Base-by-base conservation (phyloP, 371 early-diverging fungal species). In the Syncephalis plumigaleata region DNA sequence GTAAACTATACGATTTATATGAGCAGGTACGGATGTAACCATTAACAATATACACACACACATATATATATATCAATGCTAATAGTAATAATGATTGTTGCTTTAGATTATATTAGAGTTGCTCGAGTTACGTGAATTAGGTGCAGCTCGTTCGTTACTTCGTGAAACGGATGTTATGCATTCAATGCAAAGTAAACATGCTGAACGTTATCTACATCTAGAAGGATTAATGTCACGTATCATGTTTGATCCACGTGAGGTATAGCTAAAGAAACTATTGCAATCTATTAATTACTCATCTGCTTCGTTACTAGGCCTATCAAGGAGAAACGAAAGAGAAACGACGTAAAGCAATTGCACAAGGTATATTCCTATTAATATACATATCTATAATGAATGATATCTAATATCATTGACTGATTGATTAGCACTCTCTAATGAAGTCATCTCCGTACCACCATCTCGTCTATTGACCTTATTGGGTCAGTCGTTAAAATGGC, bases 151-250 rank as follows among this genome's bases (percentile, higher is more conserved):
- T 39, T 75, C 82, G 1, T 60, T 95, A 24, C 61, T 93, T 42
- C 67, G 93, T 39, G 85, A 87, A 47, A 91, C 91, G 0, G 86
- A 86, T 39, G 79, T 87, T 2, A 78, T 92, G 75, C 72, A 83
- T 48, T 44, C 73, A 15, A 57, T 92, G 45, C 64, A 74, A 24
- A 77, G 84, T 18, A 58, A 62, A 4, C 68, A 75, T 44, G 80
- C 84, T 0, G 90, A 91, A 16, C 65, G 91, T 36, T 92, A 91
- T 48, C 52, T 84, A 36, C 68, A 68, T 24, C 60, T 89, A n/a
- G 90, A 88, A 58, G 68, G 76, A 44, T 54, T 91, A 22, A 47
- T 91, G 16, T 74, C 82, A 0, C 60, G 71, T 7, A 70, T 75
- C 7, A 55, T 68, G 46, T 69, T 81, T 54, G 81, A 77, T 47